phyloP scores from a whole-genome alignment of 2,329 filamentous ascomycete species.

The Hypoxylon rubiginosum region DNA sequence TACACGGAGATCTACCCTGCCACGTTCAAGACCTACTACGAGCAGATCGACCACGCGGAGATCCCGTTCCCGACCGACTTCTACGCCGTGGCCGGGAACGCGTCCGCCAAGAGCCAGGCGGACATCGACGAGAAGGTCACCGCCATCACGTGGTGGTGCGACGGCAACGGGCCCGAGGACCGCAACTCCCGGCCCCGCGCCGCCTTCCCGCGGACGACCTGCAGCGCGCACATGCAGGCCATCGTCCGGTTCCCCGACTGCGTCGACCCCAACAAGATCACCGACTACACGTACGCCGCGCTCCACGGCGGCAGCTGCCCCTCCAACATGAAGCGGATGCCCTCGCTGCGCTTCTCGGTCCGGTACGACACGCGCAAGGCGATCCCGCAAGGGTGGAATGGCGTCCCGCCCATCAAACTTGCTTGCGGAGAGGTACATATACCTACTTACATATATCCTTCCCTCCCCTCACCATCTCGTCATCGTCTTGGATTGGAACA shows the following conservation, averaged over 20 bases:
- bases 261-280: conserved; percentile 54
- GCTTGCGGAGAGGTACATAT: conserved; percentile 53
- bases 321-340: conserved; percentile 58
- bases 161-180: conserved; percentile 51
- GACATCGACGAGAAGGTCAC: conserved; percentile 50
- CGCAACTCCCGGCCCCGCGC: conserved; percentile 46
- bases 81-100: conserved; percentile 58
- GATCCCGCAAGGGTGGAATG: conserved; percentile 60
- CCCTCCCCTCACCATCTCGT: no score
- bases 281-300: conserved; percentile 29
- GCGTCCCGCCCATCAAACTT: conserved; percentile 60
- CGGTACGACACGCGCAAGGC: conserved; percentile 41
- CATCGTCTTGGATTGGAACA: background rate
- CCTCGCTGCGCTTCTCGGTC: conserved; percentile 62
- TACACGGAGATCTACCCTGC: conserved; percentile 55
- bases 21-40: conserved; percentile 63
- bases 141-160: conserved; percentile 55
- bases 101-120: conserved; percentile 54
- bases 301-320: conserved; percentile 21
- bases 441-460: background rate
- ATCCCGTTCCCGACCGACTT: conserved; percentile 60
- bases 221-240: conserved; percentile 59
- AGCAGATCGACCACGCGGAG: conserved; percentile 58
- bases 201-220: conserved; percentile 54
- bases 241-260: conserved; percentile 61